Base-by-base conservation (phyloP, 2,329 filamentous ascomycete genomes). In the Cladosporium sp. region DNA sequence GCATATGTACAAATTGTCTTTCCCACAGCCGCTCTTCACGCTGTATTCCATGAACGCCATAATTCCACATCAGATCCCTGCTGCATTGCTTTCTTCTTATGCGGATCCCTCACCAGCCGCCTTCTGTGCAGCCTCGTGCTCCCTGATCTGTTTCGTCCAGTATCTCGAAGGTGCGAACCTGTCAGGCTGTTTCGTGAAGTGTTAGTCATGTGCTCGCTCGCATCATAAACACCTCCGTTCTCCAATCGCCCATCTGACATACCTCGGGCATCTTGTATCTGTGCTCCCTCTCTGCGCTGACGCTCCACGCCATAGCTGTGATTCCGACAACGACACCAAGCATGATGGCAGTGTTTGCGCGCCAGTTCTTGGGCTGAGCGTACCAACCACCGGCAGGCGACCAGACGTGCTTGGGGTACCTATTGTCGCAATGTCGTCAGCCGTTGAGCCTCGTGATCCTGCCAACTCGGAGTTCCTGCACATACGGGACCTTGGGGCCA, bases 341-440 rank as follows among this genome's bases (percentile, higher is more conserved):
- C 71, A 91, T 85, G 65, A 94, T 80, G 56, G 87, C 81, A 4
- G 94, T 99, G 80, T 99, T 99, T 69, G 80, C 78, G 75, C 89
- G 94, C 94, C 94, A 99, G 82, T 99, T 99, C 66, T 83, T 81
- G 55, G 94, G 94, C 74, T 96, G 93, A 56, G 88, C 80, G 77
- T 99, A 99, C 94, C 94, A 99, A 77, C 94, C 94, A 83, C 94
- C 94, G 64, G 93, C 82, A 61, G 94, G 94, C 71, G 94, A 97
- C 94, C 94, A 99, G 83, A 99, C 91, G 82, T 99, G 93, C 58
- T 68, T 70, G 22, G 67, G 66, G 64, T 71, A 69, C 58, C 63
- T 70, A 60, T 55, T 54, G 48, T 24, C 17, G 49, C 44, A 28
- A 56, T 25, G 44, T 28, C 10, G 58, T 64, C 57, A 66, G 62